Conservation (phyloP, 306 rosid species). For the Benincasa hispida region DNA sequence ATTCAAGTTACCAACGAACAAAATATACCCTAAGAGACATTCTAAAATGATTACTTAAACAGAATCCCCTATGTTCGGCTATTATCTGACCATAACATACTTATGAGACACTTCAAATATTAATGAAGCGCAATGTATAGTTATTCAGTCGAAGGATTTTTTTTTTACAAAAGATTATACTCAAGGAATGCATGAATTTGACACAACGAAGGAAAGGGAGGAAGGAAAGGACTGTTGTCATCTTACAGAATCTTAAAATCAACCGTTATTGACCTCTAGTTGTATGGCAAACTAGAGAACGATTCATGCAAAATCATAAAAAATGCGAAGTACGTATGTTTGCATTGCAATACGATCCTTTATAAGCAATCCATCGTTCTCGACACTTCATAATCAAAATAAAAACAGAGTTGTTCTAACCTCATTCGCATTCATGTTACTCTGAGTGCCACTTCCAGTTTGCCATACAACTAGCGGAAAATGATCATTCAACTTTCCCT, state of each 20-base stretch:
- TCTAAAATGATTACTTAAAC: not conserved
- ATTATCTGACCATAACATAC: not conserved
- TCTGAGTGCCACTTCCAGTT: constrained; percentile 98
- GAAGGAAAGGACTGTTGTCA: not conserved
- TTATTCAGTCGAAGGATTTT: not conserved
- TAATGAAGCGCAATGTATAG: not conserved
- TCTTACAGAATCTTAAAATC: not conserved
- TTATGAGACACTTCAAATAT: not conserved
- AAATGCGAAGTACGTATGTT: not conserved
- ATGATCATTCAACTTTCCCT: constrained; percentile 88
- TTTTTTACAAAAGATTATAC: not conserved
- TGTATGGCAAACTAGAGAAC: not conserved
- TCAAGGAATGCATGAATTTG: not conserved
- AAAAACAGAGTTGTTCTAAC: constrained; percentile 13
- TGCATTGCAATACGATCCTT: not conserved
- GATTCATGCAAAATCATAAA: not conserved
- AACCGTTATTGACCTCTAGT: not conserved
- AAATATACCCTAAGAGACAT: not conserved
- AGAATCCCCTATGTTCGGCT: not conserved
- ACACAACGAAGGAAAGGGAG: not conserved
- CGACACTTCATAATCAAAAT: not conserved
- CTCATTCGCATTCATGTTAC: constrained; percentile 99
- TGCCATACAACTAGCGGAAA: constrained; percentile 99
- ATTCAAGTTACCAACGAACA: not conserved
- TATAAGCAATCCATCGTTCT: not conserved